A percentile compares a stretch with the other conserved stretches of the same genome.
phyloP scores from a whole-genome alignment of 2,329 filamentous ascomycete species.

The Pseudogymnoascus sp. region DNA sequence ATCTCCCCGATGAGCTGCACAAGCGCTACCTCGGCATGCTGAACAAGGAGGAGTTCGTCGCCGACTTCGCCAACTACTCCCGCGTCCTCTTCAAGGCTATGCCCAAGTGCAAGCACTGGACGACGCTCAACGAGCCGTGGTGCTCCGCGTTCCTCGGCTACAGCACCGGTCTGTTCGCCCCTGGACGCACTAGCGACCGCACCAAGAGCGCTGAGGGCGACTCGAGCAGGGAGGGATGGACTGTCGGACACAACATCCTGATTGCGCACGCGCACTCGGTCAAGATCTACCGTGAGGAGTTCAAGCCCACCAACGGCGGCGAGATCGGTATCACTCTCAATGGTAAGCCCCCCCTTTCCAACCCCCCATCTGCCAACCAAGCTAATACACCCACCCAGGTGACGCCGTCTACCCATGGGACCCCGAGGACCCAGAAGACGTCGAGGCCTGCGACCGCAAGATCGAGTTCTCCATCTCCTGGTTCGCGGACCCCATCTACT shows the following conservation, averaged over 20 bases:
- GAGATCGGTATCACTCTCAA: conserved; percentile 86
- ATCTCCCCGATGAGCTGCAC: conserved; percentile 71
- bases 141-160: conserved; percentile 78
- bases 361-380: conserved; percentile 9
- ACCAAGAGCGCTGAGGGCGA: conserved; percentile 65
- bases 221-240: conserved; percentile 72
- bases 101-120: conserved; percentile 77
- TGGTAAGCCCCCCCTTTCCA: conserved; percentile 39
- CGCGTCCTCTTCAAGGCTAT: conserved; percentile 68
- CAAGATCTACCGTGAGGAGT: conserved; percentile 75
- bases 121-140: conserved; percentile 88
- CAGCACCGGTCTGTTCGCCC: conserved; percentile 69
- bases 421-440: conserved; percentile 63
- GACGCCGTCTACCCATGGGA: conserved; percentile 83
- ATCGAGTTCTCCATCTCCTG: conserved; percentile 82
- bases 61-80: conserved; percentile 75
- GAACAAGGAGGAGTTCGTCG: conserved; percentile 74
- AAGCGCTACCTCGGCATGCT: conserved; percentile 75
- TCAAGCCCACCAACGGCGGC: conserved; percentile 64
- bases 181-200: conserved; percentile 74
- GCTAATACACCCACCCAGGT: conserved; percentile 36
- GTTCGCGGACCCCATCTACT: conserved; percentile 85
- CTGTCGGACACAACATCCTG: conserved; percentile 72
- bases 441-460: conserved; percentile 72
- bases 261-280: conserved; percentile 75